Conservation (phyloP, 768 basidiomycete genomes). For the Trametes gibbosa region DNA sequence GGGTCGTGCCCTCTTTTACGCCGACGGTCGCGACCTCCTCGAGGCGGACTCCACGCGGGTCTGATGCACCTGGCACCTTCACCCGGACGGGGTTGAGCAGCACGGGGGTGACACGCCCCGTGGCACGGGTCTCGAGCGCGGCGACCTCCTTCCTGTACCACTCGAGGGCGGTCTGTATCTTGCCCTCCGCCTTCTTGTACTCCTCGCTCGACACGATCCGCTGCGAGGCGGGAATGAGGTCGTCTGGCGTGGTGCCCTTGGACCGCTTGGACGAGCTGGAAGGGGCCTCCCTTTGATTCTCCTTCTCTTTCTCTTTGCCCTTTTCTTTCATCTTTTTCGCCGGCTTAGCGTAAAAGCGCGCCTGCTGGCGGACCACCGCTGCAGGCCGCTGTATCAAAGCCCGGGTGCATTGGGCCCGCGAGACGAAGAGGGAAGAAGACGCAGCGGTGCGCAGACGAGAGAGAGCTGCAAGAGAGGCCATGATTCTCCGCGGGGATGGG, state of each 20-base stretch:
- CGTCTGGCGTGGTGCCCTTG: slow-evolving; percentile 44
- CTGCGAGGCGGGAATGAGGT: slow-evolving; percentile 67
- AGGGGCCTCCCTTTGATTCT: background rate
- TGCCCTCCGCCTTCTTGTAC: slow-evolving; percentile 58
- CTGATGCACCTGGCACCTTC: slow-evolving; percentile 36
- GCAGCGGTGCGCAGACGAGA: background rate
- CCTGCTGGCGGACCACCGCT: background rate
- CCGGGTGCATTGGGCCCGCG: background rate
- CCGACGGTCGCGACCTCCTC: slow-evolving; percentile 81
- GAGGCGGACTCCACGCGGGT: slow-evolving; percentile 32
- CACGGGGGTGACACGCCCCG: slow-evolving; percentile 72
- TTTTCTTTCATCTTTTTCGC: slow-evolving; percentile 13
- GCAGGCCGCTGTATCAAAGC: background rate
- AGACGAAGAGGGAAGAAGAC: background rate
- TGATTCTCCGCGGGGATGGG: background rate
- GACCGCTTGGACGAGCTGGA: background rate
- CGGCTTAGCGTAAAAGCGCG: slow-evolving; percentile 14
- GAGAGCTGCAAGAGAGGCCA: slow-evolving; percentile 4
- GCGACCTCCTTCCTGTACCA: slow-evolving; percentile 78
- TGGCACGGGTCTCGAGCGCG: slow-evolving; percentile 66
- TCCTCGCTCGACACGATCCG: slow-evolving; percentile 56
- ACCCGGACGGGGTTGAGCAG: slow-evolving; percentile 70
- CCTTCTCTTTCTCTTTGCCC: slow-evolving; percentile 1
- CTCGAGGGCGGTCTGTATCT: slow-evolving; percentile 65
- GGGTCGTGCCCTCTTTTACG: slow-evolving; percentile 69